Conservation (phyloP, 371 early-diverging fungal genomes). For the Choanephora cucurbitarum region DNA sequence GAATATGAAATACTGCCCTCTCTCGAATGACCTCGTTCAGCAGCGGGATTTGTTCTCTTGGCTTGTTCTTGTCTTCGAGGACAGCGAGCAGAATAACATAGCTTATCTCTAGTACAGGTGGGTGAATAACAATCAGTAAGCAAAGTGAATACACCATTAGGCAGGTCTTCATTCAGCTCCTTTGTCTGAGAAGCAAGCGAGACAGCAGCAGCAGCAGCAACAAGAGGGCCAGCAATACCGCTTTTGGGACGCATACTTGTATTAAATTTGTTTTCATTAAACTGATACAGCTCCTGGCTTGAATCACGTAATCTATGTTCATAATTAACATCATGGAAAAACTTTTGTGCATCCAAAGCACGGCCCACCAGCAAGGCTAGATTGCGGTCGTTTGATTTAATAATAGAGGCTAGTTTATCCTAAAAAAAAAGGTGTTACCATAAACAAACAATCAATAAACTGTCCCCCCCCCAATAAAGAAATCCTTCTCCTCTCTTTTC, state of each 20-base stretch:
- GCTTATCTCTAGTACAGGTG: conserved; percentile 76
- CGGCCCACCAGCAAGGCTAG: conserved; percentile 82
- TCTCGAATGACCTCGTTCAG: conserved; percentile 14
- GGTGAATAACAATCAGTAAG: conserved; percentile 79
- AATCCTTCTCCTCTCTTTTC: no score
- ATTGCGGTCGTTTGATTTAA: conserved; percentile 84
- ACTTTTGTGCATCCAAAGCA: conserved; percentile 84
- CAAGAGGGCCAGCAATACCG: conserved; percentile 2
- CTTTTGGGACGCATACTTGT: conserved; percentile 14
- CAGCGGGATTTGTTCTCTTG: conserved; percentile 6
- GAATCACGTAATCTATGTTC: conserved; percentile 83
- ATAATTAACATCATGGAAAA: conserved; percentile 90
- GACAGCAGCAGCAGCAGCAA: neutral
- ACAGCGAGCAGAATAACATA: conserved; percentile 87
- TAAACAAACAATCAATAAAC: conserved; percentile 2
- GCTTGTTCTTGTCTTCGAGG: conserved; percentile 53
- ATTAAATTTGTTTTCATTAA: conserved; percentile 51
- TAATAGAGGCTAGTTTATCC: conserved; percentile 72
- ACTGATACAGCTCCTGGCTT: conserved; percentile 75
- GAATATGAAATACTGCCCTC: conserved; percentile 22
- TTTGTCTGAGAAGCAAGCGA: conserved; percentile 15
- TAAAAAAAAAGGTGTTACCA: conserved; percentile 26
- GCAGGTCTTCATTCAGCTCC: conserved; percentile 42
- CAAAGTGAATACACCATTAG: conserved; percentile 85
- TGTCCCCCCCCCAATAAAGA: no score